Conservation (phyloP, 2,329 filamentous ascomycete species). For the Fusarium papillatum region DNA sequence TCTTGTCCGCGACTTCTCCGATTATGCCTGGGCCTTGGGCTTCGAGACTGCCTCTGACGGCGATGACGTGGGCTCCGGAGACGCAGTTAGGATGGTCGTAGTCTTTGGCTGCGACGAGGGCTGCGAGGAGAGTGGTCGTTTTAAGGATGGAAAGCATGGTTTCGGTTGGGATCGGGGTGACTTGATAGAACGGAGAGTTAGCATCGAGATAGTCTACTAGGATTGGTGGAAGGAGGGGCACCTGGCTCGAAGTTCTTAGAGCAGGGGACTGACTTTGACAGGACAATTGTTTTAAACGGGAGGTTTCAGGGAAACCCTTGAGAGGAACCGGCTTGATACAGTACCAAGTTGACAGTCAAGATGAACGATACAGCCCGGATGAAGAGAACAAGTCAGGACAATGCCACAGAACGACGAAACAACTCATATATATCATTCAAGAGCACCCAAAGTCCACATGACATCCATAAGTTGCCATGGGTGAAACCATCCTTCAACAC, state of each 20-base stretch:
- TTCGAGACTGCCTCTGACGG: constrained; percentile 37
- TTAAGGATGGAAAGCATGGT: constrained; percentile 20
- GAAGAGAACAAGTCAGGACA: not conserved
- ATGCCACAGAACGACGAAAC: not conserved
- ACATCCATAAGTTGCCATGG: not conserved
- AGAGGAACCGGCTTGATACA: not conserved
- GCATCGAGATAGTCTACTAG: not conserved
- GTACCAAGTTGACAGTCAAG: too few species aligned
- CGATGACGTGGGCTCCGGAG: constrained; percentile 37
- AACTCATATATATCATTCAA: not conserved
- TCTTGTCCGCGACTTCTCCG: constrained; percentile 30
- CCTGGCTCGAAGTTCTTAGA: not conserved
- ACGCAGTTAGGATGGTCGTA: constrained; percentile 4
- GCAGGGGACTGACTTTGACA: not conserved
- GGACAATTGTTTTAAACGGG: not conserved
- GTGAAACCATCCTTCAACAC: not conserved
- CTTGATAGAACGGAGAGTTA: not conserved
- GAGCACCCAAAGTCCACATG: not conserved
- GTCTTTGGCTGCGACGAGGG: not conserved
- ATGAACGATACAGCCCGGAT: not conserved
- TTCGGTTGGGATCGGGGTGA: not conserved
- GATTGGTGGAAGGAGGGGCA: not conserved
- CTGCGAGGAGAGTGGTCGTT: not conserved
- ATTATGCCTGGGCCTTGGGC: constrained; percentile 36
- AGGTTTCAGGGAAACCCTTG: too few species aligned